Evolutionary conservation across 257 asterid genomes (phyloP), one percentile per base, ranked within the genome.

Genomic region (Lantana camara): DNA sequence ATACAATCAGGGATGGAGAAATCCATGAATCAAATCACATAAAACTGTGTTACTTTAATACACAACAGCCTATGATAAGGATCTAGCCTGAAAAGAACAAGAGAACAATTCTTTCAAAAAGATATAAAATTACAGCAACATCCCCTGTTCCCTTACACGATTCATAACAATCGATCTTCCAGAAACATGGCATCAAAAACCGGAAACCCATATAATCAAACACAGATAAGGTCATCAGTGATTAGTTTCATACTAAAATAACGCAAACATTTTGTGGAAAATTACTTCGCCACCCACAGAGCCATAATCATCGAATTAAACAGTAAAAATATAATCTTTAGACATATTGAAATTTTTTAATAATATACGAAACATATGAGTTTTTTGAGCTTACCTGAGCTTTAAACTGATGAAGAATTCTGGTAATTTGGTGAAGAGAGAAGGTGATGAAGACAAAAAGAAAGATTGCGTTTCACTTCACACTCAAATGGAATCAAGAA

Each of bases 321-420:
- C 44, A 47, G 55, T 19, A 53, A 53, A 32, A 42, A 52, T 45
- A 13, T 5, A 68, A 29, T 51, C 15, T 50, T 56, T 8, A 14
- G 22, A n/a, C 62, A 3, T 44, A 67, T 47, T 9, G 5, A 55
- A 46, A 1, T 10, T 38, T 9, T 0, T 19, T 38, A 10, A 37
- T 2, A 27, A 27, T 27, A 27, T 27, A 5, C 9, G 9, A 20
- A 46, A 12, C 52, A 55, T 12, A 21, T 32, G 61, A 27, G 20
- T 37, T 24, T 24, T 63, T 54, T 41, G 59, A 60, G 57, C 21
- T 42, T 67, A 70, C 77, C 77, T 73, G 60, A 78, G 67, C 17
- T 19, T 57, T 50, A 47, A 54, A 16, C 6, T 40, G 72, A 38
- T 22, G 32, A 27, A 5, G 13, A 37, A 55, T 15, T 50, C 8